Evolutionary conservation across 257 asterid species (phyloP).

Genomic region (Gentiana dahurica): DNA sequence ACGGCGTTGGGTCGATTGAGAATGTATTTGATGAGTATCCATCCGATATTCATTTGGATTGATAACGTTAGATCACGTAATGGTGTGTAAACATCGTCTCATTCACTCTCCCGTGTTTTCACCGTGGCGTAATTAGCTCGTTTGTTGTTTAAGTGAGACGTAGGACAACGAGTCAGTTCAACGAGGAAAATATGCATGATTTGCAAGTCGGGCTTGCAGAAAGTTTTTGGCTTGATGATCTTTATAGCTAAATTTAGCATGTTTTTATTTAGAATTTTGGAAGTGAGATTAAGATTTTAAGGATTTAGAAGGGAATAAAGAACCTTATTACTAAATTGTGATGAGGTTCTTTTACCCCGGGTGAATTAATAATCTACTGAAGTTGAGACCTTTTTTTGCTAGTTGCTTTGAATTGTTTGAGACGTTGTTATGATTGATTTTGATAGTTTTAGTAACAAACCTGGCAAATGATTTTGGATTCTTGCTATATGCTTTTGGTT

Average conservation of each 20-base stretch:
- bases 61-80: slow-evolving; percentile 4
- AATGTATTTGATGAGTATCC: slow-evolving; percentile 55
- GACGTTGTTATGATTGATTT: too few species aligned
- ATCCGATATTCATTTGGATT: slow-evolving; percentile 63
- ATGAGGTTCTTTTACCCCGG: slow-evolving; percentile 16
- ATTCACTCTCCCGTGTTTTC: background rate
- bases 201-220: slow-evolving; percentile 32
- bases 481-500: too few species aligned
- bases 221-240: slow-evolving; percentile 26
- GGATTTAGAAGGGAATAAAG: slow-evolving; percentile 9
- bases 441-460: too few species aligned
- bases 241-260: slow-evolving; percentile 29
- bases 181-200: slow-evolving; percentile 20
- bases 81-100: slow-evolving; percentile 31
- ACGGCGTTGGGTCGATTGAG: slow-evolving; percentile 30
- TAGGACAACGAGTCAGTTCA: slow-evolving; percentile 9
- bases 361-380: background rate
- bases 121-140: slow-evolving; percentile 16
- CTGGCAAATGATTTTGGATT: too few species aligned
- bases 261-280: slow-evolving; percentile 7
- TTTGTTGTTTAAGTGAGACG: slow-evolving; percentile 7
- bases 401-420: too few species aligned
- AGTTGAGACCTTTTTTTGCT: too few species aligned
- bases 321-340: slow-evolving; percentile 14
- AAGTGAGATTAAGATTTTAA: slow-evolving; percentile 14